Evolutionary conservation across 106 monocot genomes (phyloP).

Genomic region (Alisma plantagoaquatica): DNA sequence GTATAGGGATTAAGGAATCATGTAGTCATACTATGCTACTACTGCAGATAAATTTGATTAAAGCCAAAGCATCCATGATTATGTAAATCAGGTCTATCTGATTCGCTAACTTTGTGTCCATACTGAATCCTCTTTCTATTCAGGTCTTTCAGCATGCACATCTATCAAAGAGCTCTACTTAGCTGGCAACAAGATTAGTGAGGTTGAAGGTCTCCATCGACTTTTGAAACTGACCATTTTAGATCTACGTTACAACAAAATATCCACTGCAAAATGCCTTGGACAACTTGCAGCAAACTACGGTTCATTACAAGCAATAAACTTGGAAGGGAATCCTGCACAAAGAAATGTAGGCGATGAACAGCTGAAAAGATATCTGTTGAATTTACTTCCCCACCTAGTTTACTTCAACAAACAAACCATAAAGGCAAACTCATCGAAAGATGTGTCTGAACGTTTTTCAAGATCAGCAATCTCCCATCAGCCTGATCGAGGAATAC

Average conservation of each 20-base stretch:
- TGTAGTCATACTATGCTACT: too few relatives aligned
- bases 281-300: constrained; percentile 86
- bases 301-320: constrained; percentile 52
- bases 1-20: too few relatives aligned
- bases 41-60: too few relatives aligned
- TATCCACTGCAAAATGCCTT: constrained; percentile 70
- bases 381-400: constrained; percentile 55
- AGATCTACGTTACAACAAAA: constrained; percentile 59
- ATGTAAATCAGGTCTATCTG: too few relatives aligned
- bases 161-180: constrained; percentile 77
- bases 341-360: constrained; percentile 77
- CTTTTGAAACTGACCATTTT: constrained; percentile 65
- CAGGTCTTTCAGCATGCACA: constrained; percentile 67
- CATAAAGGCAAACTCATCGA: constrained; percentile 30
- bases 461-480: constrained; percentile 17
- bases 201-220: constrained; percentile 86
- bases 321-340: constrained; percentile 68
- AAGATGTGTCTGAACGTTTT: constrained; percentile 30
- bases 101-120: too few relatives aligned
- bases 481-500: constrained; percentile 18
- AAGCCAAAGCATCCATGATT: too few relatives aligned
- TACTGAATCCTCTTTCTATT: constrained; percentile 9
- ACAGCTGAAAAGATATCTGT: constrained; percentile 60
- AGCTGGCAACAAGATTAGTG: constrained; percentile 82
- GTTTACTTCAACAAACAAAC: constrained; percentile 56